phyloP scores from a whole-genome alignment of 352 stramenopile species.

The Phytopythium aichiense region DNA sequence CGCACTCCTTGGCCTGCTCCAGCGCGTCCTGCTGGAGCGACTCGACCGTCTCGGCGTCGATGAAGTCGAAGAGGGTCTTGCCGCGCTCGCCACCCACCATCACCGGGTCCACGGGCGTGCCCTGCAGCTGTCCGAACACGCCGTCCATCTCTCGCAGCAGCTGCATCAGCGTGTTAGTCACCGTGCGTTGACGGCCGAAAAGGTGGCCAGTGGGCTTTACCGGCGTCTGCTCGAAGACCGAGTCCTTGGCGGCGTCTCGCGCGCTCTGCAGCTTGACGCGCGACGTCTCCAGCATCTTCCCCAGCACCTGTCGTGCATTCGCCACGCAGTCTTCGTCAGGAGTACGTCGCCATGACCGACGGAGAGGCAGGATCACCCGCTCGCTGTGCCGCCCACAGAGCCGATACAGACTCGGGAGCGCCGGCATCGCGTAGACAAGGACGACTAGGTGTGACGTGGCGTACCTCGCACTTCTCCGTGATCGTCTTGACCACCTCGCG shows the following conservation, averaged over 20 bases:
- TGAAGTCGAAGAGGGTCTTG: slow-evolving; percentile 84
- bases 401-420: neutral
- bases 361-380: neutral
- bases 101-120: slow-evolving; percentile 39
- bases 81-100: slow-evolving; percentile 47
- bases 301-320: slow-evolving; percentile 34
- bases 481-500: slow-evolving; percentile 65
- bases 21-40: slow-evolving; percentile 71
- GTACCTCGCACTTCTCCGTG: slow-evolving; percentile 65
- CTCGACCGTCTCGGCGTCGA: slow-evolving; percentile 78
- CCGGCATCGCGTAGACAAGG: neutral
- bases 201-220: slow-evolving; percentile 11
- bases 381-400: neutral
- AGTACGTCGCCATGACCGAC: neutral
- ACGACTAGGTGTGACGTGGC: neutral
- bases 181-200: too few species aligned
- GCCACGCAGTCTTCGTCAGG: neutral
- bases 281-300: slow-evolving; percentile 60
- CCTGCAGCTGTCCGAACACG: slow-evolving; percentile 66
- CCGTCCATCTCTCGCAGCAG: slow-evolving; percentile 68
- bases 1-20: slow-evolving; percentile 65
- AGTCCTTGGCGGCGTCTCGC: slow-evolving; percentile 36
- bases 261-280: slow-evolving; percentile 54
- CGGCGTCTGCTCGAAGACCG: slow-evolving; percentile 55
- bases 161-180: slow-evolving; percentile 15